Base-by-base conservation (phyloP, 2,329 filamentous ascomycete species). In the Venturia oleaginea region DNA sequence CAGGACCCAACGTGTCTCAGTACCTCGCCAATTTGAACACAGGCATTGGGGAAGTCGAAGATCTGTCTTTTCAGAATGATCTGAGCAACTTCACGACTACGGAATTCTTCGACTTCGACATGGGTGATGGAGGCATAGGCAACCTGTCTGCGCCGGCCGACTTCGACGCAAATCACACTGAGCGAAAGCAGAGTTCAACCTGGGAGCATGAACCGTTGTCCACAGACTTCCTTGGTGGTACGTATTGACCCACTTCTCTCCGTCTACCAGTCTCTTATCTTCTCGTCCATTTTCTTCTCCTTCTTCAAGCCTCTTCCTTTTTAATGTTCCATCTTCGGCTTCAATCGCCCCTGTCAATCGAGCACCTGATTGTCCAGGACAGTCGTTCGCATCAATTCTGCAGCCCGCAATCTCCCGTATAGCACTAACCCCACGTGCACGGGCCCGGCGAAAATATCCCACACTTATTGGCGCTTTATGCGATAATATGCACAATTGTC, bases 1-100 rank as follows among this genome's bases (percentile, higher is more conserved):
- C 22, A 10, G 89, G 85, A 70, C 88, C 90, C 72, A 96, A 96
- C 76, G 90, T 96, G 77, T 92, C 91, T 72, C 88, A 92, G 73
- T 96, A 94, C 79, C 83, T 97, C 69, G 88, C 90, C 71, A 89
- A 92, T 70, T 82, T 97, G 71, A 96, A 96, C 80, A 84, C 13
- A 11, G 38, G 83, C 57, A 80, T 88, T 64, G 84, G 88, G 63
- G 81, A 87, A 67, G 83, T 80, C 66, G 84, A 88, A 63, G 76
- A 80, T 62, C 83, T 87, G 75, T 83, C 83, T 70, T 67, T 71
- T 60, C 71, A 73, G 43, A 72, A 75, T 3, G 76, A 80, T 51
- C 80, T 88, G 22, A 76, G 79, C 1, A 76, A 81, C 27, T 82
- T 92, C 67, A 77, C 83, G 46, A 81, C 80, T 60, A 76, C 82